phyloP scores from a whole-genome alignment of 2,329 filamentous ascomycete species.

The Amphichorda felina region DNA sequence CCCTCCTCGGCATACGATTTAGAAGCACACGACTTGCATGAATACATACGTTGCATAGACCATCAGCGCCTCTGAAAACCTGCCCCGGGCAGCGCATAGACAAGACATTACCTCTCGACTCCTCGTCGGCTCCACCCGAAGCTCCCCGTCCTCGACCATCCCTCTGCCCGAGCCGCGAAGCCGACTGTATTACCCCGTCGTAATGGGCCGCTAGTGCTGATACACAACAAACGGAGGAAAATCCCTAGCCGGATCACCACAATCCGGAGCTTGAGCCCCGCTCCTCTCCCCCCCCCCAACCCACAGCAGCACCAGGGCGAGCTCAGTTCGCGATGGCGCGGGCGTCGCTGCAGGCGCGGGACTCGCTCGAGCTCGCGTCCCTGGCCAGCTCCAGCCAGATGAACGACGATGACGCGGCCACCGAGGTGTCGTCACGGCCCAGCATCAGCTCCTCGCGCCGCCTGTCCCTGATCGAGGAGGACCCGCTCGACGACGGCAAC shows the following conservation, averaged over 20 bases:
- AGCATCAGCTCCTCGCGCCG: constrained; percentile 87
- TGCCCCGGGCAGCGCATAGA: too few relatives aligned
- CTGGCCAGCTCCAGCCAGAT: constrained; percentile 67
- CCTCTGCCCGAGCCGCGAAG: too few relatives aligned
- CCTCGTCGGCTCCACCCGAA: too few relatives aligned
- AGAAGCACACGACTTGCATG: too few relatives aligned
- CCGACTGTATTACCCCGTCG: too few relatives aligned
- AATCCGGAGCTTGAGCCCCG: too few relatives aligned
- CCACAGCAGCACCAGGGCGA: constrained; percentile 11
- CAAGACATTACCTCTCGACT: too few relatives aligned
- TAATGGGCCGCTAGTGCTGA: not conserved
- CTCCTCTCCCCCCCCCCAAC: not conserved
- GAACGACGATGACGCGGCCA: constrained; percentile 40
- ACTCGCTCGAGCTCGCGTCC: constrained; percentile 93
- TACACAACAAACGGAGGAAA: not conserved
- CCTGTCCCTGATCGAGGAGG: constrained; percentile 72
- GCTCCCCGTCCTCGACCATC: too few relatives aligned
- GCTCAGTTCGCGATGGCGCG: too few relatives aligned
- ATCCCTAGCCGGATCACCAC: not conserved
- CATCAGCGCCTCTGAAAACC: too few relatives aligned
- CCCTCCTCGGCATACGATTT: too few relatives aligned
- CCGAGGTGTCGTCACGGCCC: constrained; percentile 63
- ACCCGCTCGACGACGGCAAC: constrained; percentile 54
- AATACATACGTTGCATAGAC: too few relatives aligned
- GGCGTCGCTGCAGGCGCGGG: constrained; percentile 43